Conservation (phyloP, 2,329 filamentous ascomycete genomes). For the Lasiodiplodia theobromae region DNA sequence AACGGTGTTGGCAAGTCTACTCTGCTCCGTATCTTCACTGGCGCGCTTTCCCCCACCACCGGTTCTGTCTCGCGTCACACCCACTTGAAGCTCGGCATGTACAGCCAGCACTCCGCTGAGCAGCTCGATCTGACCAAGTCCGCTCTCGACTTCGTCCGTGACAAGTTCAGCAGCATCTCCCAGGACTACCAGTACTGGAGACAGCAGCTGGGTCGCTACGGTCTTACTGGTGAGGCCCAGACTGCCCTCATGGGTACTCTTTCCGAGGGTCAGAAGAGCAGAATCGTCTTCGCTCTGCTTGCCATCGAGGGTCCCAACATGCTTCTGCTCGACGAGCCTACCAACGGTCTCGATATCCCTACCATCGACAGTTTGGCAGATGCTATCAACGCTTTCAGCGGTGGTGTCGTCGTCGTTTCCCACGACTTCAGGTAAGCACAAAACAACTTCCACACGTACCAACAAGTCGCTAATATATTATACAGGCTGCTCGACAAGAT, state of each 20-base stretch:
- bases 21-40: slow-evolving; percentile 93
- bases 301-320: slow-evolving; percentile 98
- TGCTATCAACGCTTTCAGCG: slow-evolving; percentile 94
- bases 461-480: slow-evolving; percentile 45
- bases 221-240: slow-evolving; percentile 90
- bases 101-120: slow-evolving; percentile 98
- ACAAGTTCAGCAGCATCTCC: slow-evolving; percentile 87
- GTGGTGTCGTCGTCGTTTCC: slow-evolving; percentile 96
- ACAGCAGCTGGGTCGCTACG: slow-evolving; percentile 94
- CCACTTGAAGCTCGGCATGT: slow-evolving; percentile 96
- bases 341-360: slow-evolving; percentile 98
- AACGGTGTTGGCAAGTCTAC: slow-evolving; percentile 99
- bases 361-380: slow-evolving; percentile 98
- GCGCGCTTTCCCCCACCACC: slow-evolving; percentile 83
- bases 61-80: slow-evolving; percentile 91
- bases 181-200: slow-evolving; percentile 99
- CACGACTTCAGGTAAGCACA: slow-evolving; percentile 92
- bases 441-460: background rate
- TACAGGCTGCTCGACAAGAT: slow-evolving; percentile 97
- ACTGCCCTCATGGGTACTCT: slow-evolving; percentile 97
- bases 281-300: slow-evolving; percentile 96
- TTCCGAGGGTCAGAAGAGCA: slow-evolving; percentile 96
- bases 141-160: slow-evolving; percentile 93
- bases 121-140: slow-evolving; percentile 99
- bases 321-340: slow-evolving; percentile 96